Percentiles rank a stretch among this genome's conserved stretches.
Conservation (phyloP, 2,329 filamentous ascomycete species). For the Colletotrichum acutatum region DNA sequence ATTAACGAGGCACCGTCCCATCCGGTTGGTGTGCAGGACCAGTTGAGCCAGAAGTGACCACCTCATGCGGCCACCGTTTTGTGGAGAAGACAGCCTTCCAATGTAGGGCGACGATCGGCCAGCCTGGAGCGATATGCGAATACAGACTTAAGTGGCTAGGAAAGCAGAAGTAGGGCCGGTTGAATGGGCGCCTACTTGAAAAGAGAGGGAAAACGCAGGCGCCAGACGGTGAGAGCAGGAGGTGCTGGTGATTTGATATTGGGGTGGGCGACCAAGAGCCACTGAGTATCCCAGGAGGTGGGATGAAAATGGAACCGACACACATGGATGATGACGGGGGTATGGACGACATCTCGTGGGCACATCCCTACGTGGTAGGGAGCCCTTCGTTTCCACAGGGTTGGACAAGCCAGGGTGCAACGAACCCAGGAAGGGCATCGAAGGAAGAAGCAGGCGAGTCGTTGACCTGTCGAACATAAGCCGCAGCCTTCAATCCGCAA, state of each 20-base stretch:
- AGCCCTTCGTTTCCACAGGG: slow-evolving; percentile 33
- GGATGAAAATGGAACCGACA: slow-evolving; percentile 33
- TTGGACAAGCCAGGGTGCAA: slow-evolving; percentile 32
- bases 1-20: not conserved
- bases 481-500: not conserved
- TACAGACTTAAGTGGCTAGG: not conserved
- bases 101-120: not conserved
- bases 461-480: slow-evolving; percentile 1
- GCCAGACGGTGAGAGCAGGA: not conserved
- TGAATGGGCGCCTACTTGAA: not conserved
- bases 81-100: not conserved
- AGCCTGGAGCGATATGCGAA: no score
- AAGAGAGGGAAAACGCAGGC: not conserved
- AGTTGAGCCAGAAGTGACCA: not conserved
- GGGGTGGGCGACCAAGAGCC: slow-evolving; percentile 28
- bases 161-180: not conserved
- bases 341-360: slow-evolving; percentile 31
- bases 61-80: not conserved
- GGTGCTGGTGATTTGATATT: slow-evolving; percentile 34
- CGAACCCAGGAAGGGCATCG: slow-evolving; percentile 34
- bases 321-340: slow-evolving; percentile 33
- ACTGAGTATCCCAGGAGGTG: slow-evolving; percentile 27
- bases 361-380: slow-evolving; percentile 33
- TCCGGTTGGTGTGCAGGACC: not conserved
- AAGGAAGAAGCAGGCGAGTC: slow-evolving; percentile 33